Evolutionary conservation across 352 stramenopile genomes (phyloP).

Genomic region (Globisporangium barbulae): DNA sequence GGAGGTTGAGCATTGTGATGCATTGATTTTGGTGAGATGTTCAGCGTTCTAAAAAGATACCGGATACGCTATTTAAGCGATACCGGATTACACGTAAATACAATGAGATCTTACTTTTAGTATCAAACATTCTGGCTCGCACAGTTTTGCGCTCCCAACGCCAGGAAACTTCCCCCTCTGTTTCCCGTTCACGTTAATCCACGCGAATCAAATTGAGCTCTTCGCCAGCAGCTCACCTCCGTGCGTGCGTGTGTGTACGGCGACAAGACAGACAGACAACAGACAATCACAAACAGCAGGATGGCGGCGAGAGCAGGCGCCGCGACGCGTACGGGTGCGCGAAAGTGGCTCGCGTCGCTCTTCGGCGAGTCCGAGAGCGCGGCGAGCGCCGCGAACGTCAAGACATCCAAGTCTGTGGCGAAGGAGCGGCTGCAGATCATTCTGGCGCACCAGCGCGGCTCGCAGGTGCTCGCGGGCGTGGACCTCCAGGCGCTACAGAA

Average conservation of each 20-base stretch:
- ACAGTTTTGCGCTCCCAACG: neutral
- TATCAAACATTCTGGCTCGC: neutral
- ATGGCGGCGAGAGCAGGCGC: constrained; percentile 52
- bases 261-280: neutral
- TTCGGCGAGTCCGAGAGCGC: constrained; percentile 51
- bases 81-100: neutral
- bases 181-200: neutral
- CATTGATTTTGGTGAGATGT: too few relatives aligned
- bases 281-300: neutral
- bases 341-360: constrained; percentile 79
- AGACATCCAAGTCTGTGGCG: constrained; percentile 74
- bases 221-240: neutral
- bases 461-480: constrained; percentile 78
- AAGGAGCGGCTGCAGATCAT: constrained; percentile 90
- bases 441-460: constrained; percentile 81
- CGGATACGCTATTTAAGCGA: neutral
- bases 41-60: too few relatives aligned
- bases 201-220: constrained; percentile 7
- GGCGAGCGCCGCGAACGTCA: constrained; percentile 13
- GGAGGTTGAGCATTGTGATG: too few relatives aligned
- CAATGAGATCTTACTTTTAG: neutral
- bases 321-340: constrained; percentile 47
- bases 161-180: neutral
- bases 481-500: constrained; percentile 74
- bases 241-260: neutral